Conservation (phyloP, 1,284 basidiomycete species). For the Cerioporus squamosus region DNA sequence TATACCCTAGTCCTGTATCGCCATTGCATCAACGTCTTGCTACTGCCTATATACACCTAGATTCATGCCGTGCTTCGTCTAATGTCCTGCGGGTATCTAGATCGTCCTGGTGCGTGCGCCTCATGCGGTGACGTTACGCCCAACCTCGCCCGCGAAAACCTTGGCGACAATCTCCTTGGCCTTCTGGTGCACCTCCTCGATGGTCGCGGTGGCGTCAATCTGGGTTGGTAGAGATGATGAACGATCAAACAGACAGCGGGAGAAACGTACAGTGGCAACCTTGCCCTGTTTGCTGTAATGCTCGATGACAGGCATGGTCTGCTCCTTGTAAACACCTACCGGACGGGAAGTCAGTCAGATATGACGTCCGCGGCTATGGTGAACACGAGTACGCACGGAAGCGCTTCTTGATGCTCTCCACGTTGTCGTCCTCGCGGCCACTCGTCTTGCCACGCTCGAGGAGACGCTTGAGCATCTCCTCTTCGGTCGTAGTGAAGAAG, state of each 20-base stretch:
- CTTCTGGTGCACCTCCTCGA: constrained; percentile 75
- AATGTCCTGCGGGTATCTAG: constrained; percentile 14
- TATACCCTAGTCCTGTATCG: background rate
- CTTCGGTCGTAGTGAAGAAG: constrained; percentile 90
- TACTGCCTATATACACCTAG: constrained; percentile 5
- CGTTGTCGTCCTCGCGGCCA: constrained; percentile 95
- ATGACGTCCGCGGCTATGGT: background rate
- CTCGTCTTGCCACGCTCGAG: constrained; percentile 93
- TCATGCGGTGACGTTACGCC: constrained; percentile 31
- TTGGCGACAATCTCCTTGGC: constrained; percentile 61
- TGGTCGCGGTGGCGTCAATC: constrained; percentile 79
- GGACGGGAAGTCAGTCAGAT: background rate
- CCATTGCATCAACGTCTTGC: background rate
- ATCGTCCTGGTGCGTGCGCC: background rate
- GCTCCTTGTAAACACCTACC: constrained; percentile 86
- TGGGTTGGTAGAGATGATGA: constrained; percentile 33
- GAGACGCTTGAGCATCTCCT: constrained; percentile 87
- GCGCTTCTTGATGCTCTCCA: constrained; percentile 94
- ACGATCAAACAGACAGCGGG: constrained; percentile 3
- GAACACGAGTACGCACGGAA: constrained; percentile 66
- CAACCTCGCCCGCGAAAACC: constrained; percentile 34
- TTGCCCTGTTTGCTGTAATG: constrained; percentile 77
- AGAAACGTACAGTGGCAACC: constrained; percentile 74
- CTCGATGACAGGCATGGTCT: constrained; percentile 96
- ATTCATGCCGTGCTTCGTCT: constrained; percentile 9